A percentile compares a stretch with the other conserved stretches of the same genome.
Conservation (phyloP, 306 rosid species). For the Malus domestica region ASM211411v1 NC_041799.1:6750001-6750500, state of each 20-base stretch:
- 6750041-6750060: conserved; percentile 96
- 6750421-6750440: conserved; percentile 96
- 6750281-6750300: conserved; percentile 12
- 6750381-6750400: conserved; percentile 99
- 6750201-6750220: conserved; percentile 94
- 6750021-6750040: conserved; percentile 97
- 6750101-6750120: not conserved
- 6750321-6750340: conserved; percentile 14
- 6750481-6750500: conserved; percentile 97
- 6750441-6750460: conserved; percentile 98
- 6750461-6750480: conserved; percentile 98
- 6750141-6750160: conserved; percentile 53
- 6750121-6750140: conserved; percentile 18
- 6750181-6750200: conserved; percentile 97
- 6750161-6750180: conserved; percentile 96
- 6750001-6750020: conserved; percentile 84
- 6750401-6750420: conserved; percentile 99
- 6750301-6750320: conserved; percentile 5
- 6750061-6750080: conserved; percentile 91
- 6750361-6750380: conserved; percentile 95
- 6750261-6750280: not conserved
- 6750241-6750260: conserved; percentile 58
- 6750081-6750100: conserved; percentile 5
- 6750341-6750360: conserved; percentile 93
- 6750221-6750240: conserved; percentile 98